Evolutionary conservation across 176 grass and related monocot species (phyloP).

Genomic region (Juncus effusus): DNA sequence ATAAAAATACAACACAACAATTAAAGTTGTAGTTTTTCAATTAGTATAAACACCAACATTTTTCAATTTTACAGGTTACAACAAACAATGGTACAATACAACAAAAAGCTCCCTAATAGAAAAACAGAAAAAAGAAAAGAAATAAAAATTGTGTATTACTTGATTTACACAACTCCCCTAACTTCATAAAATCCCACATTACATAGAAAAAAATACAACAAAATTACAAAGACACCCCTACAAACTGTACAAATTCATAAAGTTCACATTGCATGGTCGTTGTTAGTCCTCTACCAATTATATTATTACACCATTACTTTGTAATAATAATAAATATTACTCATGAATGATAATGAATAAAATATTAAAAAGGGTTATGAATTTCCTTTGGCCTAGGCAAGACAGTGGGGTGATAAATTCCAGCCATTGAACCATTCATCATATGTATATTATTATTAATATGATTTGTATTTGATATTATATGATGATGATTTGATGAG

Average conservation of each 20-base stretch:
- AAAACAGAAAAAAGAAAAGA: not conserved
- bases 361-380: constrained; percentile 11
- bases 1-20: too few species aligned
- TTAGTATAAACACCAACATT: too few species aligned
- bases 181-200: constrained; percentile 4
- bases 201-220: constrained; percentile 13
- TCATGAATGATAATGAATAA: too few species aligned
- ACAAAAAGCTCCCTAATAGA: not conserved
- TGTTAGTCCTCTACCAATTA: too few species aligned
- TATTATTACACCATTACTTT: too few species aligned
- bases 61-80: not conserved
- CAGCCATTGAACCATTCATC: constrained; percentile 16
- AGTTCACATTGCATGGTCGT: not conserved
- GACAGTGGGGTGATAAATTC: constrained; percentile 15
- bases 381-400: constrained; percentile 29
- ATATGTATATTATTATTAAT: constrained; percentile 4
- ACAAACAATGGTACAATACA: constrained; percentile 17
- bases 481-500: not conserved
- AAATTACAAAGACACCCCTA: not conserved
- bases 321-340: too few species aligned
- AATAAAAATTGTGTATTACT: constrained; percentile 10
- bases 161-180: constrained; percentile 27
- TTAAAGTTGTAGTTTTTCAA: too few species aligned
- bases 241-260: constrained; percentile 30
- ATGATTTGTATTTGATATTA: constrained; percentile 23